Conservation (phyloP, 805 yeast genomes). For the Wickerhamomyces ciferrii region DNA sequence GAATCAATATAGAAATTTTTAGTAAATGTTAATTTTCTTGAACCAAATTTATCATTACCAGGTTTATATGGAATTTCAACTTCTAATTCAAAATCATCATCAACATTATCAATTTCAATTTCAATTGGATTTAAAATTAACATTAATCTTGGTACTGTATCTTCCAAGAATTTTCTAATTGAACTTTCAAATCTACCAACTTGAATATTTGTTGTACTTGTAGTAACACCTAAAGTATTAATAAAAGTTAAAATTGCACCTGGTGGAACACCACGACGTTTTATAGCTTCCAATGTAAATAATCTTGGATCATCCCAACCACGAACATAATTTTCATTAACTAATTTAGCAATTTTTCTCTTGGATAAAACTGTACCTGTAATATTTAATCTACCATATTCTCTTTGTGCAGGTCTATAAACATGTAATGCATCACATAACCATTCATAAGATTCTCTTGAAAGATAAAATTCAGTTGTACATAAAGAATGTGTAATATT, state of each 20-base stretch:
- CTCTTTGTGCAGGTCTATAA: constrained; percentile 98
- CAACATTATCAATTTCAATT: constrained; percentile 75
- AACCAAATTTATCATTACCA: constrained; percentile 74
- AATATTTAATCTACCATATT: constrained; percentile 92
- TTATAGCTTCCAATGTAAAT: constrained; percentile 88
- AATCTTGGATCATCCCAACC: constrained; percentile 99
- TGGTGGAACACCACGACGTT: constrained; percentile 98
- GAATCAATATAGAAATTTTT: constrained; percentile 81
- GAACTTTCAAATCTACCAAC: constrained; percentile 84
- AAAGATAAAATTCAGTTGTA: constrained; percentile 88
- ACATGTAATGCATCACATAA: constrained; percentile 92
- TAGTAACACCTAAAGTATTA: constrained; percentile 95
- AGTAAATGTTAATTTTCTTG: constrained; percentile 68
- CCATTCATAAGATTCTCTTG: constrained; percentile 98
- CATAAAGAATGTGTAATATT: constrained; percentile 94
- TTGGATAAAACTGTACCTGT: constrained; percentile 94
- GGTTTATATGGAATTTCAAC: constrained; percentile 87
- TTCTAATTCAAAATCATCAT: constrained; percentile 65
- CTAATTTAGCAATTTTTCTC: constrained; percentile 92
- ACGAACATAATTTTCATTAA: constrained; percentile 73
- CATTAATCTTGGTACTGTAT: constrained; percentile 92
- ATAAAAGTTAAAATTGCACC: constrained; percentile 93
- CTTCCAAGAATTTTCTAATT: constrained; percentile 82
- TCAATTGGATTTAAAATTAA: constrained; percentile 84
- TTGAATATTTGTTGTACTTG: constrained; percentile 89